Conservation (phyloP, 2,329 filamentous ascomycete genomes). For the Penicillium sp. region DNA sequence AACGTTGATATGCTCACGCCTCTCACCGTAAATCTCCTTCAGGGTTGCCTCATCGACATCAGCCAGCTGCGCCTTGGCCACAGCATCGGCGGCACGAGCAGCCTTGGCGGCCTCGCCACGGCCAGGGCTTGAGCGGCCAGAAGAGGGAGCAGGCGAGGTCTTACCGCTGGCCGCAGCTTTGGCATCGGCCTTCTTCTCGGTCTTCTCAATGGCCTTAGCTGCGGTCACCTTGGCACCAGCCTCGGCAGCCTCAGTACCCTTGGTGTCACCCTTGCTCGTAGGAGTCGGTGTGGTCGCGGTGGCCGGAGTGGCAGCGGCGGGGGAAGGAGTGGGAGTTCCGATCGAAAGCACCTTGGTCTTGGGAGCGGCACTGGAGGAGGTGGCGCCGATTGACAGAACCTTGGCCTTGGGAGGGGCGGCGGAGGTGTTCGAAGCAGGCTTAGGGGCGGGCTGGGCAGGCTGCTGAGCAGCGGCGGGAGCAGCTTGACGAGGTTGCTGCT, state of each 20-base stretch:
- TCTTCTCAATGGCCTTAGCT: constrained; percentile 88
- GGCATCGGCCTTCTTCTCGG: constrained; percentile 64
- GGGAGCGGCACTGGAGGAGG: constrained; percentile 46
- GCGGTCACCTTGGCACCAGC: constrained; percentile 80
- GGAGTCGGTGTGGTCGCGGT: constrained; percentile 50
- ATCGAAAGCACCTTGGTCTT: constrained; percentile 80
- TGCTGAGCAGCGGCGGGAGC: constrained; percentile 46
- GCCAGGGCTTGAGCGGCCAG: constrained; percentile 73
- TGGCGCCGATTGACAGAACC: constrained; percentile 62
- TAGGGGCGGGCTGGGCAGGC: constrained; percentile 51
- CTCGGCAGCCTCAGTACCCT: constrained; percentile 56
- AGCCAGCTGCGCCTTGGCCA: constrained; percentile 78
- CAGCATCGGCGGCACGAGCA: constrained; percentile 74
- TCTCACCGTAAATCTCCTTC: constrained; percentile 93
- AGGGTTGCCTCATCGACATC: constrained; percentile 82
- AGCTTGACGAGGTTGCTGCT: constrained; percentile 50
- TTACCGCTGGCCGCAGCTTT: constrained; percentile 63
- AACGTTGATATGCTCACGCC: constrained; percentile 76
- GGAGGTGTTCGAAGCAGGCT: constrained; percentile 45
- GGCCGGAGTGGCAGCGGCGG: constrained; percentile 17
- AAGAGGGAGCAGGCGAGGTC: constrained; percentile 79
- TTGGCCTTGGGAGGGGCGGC: constrained; percentile 58
- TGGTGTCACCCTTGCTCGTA: constrained; percentile 54
- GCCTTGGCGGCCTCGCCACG: constrained; percentile 59
- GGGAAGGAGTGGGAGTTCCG: constrained; percentile 51